phyloP scores from a whole-genome alignment of 768 basidiomycete species.

The Podaxis rugospora region DNA sequence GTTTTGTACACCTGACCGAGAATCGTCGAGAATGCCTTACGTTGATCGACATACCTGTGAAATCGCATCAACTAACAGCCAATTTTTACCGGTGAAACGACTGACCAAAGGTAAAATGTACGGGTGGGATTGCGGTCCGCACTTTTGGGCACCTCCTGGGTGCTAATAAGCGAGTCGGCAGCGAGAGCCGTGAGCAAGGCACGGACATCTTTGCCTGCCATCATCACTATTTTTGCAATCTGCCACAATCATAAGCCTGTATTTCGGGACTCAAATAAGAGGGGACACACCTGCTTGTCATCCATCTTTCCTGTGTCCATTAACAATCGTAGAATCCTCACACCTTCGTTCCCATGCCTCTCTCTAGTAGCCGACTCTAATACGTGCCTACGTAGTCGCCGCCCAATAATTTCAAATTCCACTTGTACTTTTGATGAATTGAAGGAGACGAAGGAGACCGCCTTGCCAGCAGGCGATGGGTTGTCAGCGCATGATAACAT shows the following conservation, averaged over 20 bases:
- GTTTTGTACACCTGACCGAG: slow-evolving; percentile 85
- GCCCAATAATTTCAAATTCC: slow-evolving; percentile 71
- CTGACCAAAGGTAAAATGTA: slow-evolving; percentile 89
- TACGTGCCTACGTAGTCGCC: slow-evolving; percentile 62
- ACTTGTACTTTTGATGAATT: slow-evolving; percentile 71
- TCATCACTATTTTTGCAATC: slow-evolving; percentile 93
- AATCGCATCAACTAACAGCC: slow-evolving; percentile 2
- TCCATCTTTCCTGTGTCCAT: slow-evolving; percentile 87
- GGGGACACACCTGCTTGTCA: slow-evolving; percentile 80
- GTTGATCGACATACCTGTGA: slow-evolving; percentile 84
- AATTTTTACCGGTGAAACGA: neutral
- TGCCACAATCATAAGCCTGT: slow-evolving; percentile 25
- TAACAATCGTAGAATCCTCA: slow-evolving; percentile 76
- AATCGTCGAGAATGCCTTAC: slow-evolving; percentile 76
- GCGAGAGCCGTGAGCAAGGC: slow-evolving; percentile 76
- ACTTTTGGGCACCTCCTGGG: slow-evolving; percentile 90
- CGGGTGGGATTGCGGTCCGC: slow-evolving; percentile 86
- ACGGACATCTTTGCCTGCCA: slow-evolving; percentile 84
- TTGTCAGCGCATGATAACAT: slow-evolving; percentile 81
- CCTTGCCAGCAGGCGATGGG: slow-evolving; percentile 66
- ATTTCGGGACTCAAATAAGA: neutral
- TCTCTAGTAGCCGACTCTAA: slow-evolving; percentile 79
- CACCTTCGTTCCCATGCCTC: slow-evolving; percentile 77
- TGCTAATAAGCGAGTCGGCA: slow-evolving; percentile 77
- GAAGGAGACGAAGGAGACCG: slow-evolving; percentile 68